Base-by-base conservation (phyloP, 257 asterid species). In the Nemophila menziesii region DNA sequence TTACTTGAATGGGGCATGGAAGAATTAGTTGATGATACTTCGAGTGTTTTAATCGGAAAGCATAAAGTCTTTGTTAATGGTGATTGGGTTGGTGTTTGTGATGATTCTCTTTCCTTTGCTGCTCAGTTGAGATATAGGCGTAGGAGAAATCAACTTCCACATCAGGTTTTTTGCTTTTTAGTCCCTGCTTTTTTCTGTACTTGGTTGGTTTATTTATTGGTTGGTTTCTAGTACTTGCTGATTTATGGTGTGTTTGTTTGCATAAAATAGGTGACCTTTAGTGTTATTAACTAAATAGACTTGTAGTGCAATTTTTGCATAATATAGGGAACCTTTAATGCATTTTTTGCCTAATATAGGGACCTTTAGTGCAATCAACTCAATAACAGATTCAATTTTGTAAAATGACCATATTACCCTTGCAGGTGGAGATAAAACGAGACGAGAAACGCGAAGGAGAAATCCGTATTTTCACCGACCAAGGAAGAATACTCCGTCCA, bases 401-500 rank as follows among this genome's bases (percentile, higher is more conserved):
- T n/a, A n/a, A n/a, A n/a, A n/a, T n/a, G n/a, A 26, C 22, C 26
- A 16, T 33, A 13, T 33, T 49, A 41, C 53, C 40, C 49, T 51
- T 64, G 56, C 62, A 90, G 98, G 71, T 81, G 55, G 98, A 90
- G 55, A 61, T 89, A 36, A 90, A 81, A 67, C 68, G 85, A 53
- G 99, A 90, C 58, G 61, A 61, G 54, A 74, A 59, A 39, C n/a
- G n/a, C n/a, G 86, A 79, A 9, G 48, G 60, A 20, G 99, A 90
- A 73, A 83, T 85, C 22, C 81, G 93, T n/a, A 70, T 85, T 52
- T 85, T 81, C 61, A 66, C 86, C 19, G 99, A 90, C 61, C 79
- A 93, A 14, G 99, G 98, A 65, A 82, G 99, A 61, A 82, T 90
- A 45, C 78, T 85, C 33, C 94, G 99, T 13, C 99, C 99, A 5